Evolutionary conservation across 2,329 filamentous ascomycete genomes (phyloP).

Genomic region (Paraconiothyrium brasiliense): DNA sequence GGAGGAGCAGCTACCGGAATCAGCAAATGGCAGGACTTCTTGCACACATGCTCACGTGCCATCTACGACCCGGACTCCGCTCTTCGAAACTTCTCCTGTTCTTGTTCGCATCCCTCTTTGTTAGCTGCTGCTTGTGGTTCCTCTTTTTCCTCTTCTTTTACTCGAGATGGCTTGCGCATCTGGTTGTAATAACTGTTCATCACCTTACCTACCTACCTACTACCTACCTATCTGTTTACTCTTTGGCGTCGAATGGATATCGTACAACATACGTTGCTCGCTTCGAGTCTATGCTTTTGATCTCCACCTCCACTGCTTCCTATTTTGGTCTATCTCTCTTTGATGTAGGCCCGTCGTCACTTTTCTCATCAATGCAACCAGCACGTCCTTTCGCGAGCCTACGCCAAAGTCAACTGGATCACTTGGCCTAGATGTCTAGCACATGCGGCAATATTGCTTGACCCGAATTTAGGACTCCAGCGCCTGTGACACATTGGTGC

Average conservation of each 20-base stretch:
- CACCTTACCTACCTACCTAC: constrained; percentile 15
- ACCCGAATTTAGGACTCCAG: no score
- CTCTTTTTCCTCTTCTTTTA: constrained; percentile 20
- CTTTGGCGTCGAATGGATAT: constrained; percentile 27
- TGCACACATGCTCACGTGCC: constrained; percentile 13
- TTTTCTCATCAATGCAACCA: no score
- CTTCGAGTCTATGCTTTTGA: neutral
- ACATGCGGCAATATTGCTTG: no score
- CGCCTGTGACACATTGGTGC: no score
- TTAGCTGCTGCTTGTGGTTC: constrained; percentile 14
- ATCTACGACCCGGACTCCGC: neutral
- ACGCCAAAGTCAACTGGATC: no score
- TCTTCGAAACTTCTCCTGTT: constrained; percentile 16
- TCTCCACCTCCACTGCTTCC: no score
- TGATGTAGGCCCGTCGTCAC: no score
- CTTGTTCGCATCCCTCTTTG: constrained; percentile 24
- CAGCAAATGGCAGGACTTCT: constrained; percentile 37
- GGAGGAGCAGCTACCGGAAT: constrained; percentile 38
- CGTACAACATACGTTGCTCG: constrained; percentile 9
- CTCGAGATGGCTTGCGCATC: constrained; percentile 28
- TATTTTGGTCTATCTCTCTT: no score
- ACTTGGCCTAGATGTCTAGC: no score
- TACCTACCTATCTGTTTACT: constrained; percentile 18
- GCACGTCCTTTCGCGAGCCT: no score
- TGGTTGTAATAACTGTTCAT: constrained; percentile 35